Conservation (phyloP, 73 alveolate genomes). For the Halteria grandinella region DNA sequence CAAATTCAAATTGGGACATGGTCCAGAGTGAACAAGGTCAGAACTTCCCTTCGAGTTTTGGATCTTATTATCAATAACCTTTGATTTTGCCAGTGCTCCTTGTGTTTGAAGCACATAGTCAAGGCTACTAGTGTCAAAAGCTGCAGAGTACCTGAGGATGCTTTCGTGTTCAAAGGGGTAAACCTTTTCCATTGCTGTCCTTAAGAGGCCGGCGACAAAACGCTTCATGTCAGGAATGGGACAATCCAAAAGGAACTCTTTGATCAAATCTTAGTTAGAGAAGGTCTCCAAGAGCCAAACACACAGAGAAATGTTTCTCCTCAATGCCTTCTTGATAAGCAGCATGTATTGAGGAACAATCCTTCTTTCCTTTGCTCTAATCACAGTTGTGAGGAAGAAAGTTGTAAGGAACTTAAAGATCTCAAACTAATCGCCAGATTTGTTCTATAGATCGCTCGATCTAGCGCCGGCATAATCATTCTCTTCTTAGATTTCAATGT, state of each 20-base stretch:
- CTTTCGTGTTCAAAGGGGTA: slow-evolving; percentile 52
- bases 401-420: slow-evolving; percentile 35
- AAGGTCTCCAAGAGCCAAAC: slow-evolving; percentile 60
- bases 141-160: not conserved
- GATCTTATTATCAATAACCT: too few species aligned
- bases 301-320: slow-evolving; percentile 19
- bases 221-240: slow-evolving; percentile 68
- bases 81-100: too few species aligned
- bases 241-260: slow-evolving; percentile 68
- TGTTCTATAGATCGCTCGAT: slow-evolving; percentile 2
- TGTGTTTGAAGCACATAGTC: too few species aligned
- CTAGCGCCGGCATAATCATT: slow-evolving; percentile 31
- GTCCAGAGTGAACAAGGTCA: too few species aligned
- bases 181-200: slow-evolving; percentile 52
- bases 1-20: slow-evolving; percentile 16
- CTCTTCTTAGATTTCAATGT: slow-evolving; percentile 21
- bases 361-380: slow-evolving; percentile 62
- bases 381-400: slow-evolving; percentile 58
- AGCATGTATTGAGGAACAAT: slow-evolving; percentile 39
- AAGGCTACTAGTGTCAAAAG: too few species aligned
- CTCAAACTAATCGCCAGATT: slow-evolving; percentile 3
- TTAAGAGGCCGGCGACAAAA: slow-evolving; percentile 58
- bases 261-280: slow-evolving; percentile 21
- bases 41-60: too few species aligned
- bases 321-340: slow-evolving; percentile 27